A percentile compares a stretch with the other conserved stretches of the same genome.
Conservation (phyloP, 2,329 filamentous ascomycete genomes). For the Stachybotrys chartarum region DNA sequence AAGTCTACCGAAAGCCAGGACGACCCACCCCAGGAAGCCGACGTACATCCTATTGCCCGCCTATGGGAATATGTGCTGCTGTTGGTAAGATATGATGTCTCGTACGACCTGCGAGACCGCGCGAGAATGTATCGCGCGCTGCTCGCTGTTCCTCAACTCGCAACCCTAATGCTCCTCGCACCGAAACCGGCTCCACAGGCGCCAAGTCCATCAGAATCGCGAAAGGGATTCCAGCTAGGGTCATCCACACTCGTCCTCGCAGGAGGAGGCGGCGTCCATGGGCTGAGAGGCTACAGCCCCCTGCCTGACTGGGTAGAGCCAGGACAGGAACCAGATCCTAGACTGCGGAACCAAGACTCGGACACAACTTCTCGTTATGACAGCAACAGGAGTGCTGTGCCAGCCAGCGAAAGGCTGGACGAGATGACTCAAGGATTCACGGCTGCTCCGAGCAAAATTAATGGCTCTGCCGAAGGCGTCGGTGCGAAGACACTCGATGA, state of each 20-base stretch:
- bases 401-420: constrained; percentile 59
- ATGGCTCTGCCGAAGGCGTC: constrained; percentile 43
- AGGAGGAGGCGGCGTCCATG: constrained; percentile 64
- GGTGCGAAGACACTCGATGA: constrained; percentile 80
- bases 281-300: constrained; percentile 69
- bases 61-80: constrained; percentile 82
- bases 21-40: constrained; percentile 20
- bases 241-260: constrained; percentile 82
- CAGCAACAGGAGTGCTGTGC: constrained; percentile 28
- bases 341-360: constrained; percentile 56
- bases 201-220: constrained; percentile 78
- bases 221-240: constrained; percentile 72
- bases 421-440: constrained; percentile 32
- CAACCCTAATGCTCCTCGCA: constrained; percentile 81
- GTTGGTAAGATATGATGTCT: constrained; percentile 85
- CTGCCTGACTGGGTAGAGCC: constrained; percentile 79
- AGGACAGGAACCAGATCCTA: constrained; percentile 72
- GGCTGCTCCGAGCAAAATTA: constrained; percentile 33
- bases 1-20: constrained; percentile 26
- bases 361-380: constrained; percentile 21
- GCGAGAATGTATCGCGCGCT: constrained; percentile 83
- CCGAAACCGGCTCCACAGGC: constrained; percentile 91
- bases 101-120: constrained; percentile 89
- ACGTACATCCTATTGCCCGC: constrained; percentile 59
- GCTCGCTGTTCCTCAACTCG: constrained; percentile 76